Evolutionary conservation across 2,329 filamentous ascomycete genomes (phyloP).

Genomic region (Aspergillus eucalypticola): DNA sequence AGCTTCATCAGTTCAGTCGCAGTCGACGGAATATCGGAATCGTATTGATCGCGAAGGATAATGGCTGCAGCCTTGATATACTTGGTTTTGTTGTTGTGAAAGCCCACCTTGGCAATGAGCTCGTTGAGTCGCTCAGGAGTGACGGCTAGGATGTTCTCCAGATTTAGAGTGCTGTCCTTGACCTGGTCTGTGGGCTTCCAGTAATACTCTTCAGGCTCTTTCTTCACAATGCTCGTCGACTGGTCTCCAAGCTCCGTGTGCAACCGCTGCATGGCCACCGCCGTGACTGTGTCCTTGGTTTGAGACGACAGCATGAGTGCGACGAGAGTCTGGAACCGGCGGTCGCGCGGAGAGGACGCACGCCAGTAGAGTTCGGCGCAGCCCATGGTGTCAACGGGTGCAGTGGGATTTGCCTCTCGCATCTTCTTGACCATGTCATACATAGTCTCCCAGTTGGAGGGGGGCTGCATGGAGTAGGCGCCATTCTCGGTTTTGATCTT

Average conservation of each 20-base stretch:
- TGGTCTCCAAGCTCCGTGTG: slow-evolving; percentile 66
- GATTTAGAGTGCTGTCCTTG: slow-evolving; percentile 58
- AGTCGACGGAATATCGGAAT: slow-evolving; percentile 76
- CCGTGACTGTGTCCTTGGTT: slow-evolving; percentile 90
- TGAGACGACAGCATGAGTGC: slow-evolving; percentile 89
- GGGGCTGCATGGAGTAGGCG: slow-evolving; percentile 53
- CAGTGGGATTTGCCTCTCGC: slow-evolving; percentile 65
- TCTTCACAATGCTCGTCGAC: slow-evolving; percentile 19
- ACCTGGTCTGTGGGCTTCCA: slow-evolving; percentile 25
- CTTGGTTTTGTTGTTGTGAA: slow-evolving; percentile 92
- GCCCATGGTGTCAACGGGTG: slow-evolving; percentile 96
- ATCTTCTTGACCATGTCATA: slow-evolving; percentile 78
- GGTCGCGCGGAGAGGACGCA: slow-evolving; percentile 52
- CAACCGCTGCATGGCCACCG: slow-evolving; percentile 75
- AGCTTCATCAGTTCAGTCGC: slow-evolving; percentile 73
- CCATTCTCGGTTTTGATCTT: slow-evolving; percentile 43
- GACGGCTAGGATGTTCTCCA: slow-evolving; percentile 75
- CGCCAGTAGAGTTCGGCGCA: slow-evolving; percentile 62
- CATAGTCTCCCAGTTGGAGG: slow-evolving; percentile 79
- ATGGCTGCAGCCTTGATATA: slow-evolving; percentile 74
- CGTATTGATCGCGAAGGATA: slow-evolving; percentile 69
- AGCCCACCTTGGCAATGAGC: slow-evolving; percentile 81
- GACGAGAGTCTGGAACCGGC: slow-evolving; percentile 82
- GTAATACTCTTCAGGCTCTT: slow-evolving; percentile 28
- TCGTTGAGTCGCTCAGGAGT: slow-evolving; percentile 67